Percentiles rank a stretch among this genome's conserved stretches.
phyloP scores from a whole-genome alignment of 23 red algal genomes.

The Gracilaria vermiculophylla region DNA sequence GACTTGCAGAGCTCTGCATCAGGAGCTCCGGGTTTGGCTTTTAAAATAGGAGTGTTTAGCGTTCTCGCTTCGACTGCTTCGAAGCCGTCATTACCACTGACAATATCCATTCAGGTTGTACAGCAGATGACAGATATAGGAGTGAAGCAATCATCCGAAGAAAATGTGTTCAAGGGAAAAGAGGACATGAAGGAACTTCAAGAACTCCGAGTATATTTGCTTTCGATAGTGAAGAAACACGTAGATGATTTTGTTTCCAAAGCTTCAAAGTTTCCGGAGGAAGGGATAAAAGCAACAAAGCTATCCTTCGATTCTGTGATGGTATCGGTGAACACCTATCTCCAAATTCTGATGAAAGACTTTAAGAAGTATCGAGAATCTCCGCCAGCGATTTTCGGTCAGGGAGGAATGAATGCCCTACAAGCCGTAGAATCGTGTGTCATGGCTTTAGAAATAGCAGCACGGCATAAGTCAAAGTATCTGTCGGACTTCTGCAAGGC shows the following conservation, averaged over 20 bases:
- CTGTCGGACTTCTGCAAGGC: constrained; percentile 43
- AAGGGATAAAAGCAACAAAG: background rate
- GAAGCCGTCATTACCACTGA: constrained; percentile 30
- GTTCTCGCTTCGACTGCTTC: constrained; percentile 40
- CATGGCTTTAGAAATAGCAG: background rate
- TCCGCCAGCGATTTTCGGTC: background rate
- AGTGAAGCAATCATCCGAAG: background rate
- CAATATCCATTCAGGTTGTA: constrained; percentile 5
- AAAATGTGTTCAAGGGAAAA: constrained; percentile 25
- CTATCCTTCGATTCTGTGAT: background rate
- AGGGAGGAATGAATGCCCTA: constrained; percentile 35
- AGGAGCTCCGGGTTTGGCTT: background rate
- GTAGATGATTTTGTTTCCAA: constrained; percentile 32
- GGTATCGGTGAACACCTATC: constrained; percentile 5
- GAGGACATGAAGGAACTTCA: constrained; percentile 21
- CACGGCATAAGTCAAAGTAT: background rate
- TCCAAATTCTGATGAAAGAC: constrained; percentile 44
- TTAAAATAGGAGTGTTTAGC: constrained; percentile 39
- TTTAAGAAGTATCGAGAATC: constrained; percentile 43
- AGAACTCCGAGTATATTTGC: constrained; percentile 40
- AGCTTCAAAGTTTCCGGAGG: background rate
- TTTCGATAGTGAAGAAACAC: constrained; percentile 38
- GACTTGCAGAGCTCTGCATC: background rate
- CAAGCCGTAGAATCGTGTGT: constrained; percentile 42
- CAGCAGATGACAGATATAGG: constrained; percentile 19